Evolutionary conservation across 192 early-diverging fungal genomes (phyloP).

Genomic region (Coemansia sp.): DNA sequence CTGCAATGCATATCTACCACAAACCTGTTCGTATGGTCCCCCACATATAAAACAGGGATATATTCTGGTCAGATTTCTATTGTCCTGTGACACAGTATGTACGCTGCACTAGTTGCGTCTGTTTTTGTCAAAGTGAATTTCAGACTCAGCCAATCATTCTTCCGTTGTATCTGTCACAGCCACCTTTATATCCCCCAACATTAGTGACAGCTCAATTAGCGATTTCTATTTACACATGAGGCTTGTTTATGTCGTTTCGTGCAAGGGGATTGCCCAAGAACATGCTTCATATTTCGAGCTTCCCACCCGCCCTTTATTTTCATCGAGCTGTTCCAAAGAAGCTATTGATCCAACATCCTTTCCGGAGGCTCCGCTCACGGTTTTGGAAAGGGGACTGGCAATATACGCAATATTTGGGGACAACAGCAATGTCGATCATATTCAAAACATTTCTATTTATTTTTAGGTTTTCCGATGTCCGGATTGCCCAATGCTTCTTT

Average conservation of each 20-base stretch:
- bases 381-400: neutral
- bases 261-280: neutral
- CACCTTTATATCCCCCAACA: no score
- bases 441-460: constrained; percentile 1
- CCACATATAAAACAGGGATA: neutral
- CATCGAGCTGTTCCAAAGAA: neutral
- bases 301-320: neutral
- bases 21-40: no score
- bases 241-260: neutral
- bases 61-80: neutral
- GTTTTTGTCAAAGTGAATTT: no score
- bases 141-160: no score
- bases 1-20: no score
- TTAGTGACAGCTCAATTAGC: no score
- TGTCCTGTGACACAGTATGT: neutral
- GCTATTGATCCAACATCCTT: neutral
- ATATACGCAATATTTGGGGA: neutral
- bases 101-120: neutral
- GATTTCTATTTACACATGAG: neutral
- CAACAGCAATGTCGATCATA: neutral
- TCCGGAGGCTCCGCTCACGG: neutral
- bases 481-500: neutral
- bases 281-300: neutral
- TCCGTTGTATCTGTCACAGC: neutral
- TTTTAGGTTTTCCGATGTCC: neutral